Evolutionary conservation across 306 rosid genomes (phyloP).

Genomic region (Dalbergia oliveri): DNA sequence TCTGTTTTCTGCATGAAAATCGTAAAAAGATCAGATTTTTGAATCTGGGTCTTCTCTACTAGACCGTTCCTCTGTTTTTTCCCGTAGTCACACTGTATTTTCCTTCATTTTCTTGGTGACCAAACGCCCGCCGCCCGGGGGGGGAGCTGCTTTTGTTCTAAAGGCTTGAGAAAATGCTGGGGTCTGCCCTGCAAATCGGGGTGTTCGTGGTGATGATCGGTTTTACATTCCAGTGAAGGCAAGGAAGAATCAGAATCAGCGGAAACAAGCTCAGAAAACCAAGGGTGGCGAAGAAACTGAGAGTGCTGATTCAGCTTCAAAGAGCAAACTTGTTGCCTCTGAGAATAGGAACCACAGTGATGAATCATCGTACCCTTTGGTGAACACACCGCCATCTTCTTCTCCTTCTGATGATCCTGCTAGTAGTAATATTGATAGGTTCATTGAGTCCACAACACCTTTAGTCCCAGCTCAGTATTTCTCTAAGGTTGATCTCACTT

Average conservation of each 20-base stretch:
- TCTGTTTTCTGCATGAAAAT: slow-evolving; percentile 26
- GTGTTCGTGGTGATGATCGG: slow-evolving; percentile 67
- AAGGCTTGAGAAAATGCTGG: slow-evolving; percentile 67
- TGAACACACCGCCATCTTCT: slow-evolving; percentile 48
- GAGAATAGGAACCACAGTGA: slow-evolving; percentile 47
- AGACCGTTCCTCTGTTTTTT: not conserved
- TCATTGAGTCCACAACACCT: slow-evolving; percentile 76
- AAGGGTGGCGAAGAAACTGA: slow-evolving; percentile 60
- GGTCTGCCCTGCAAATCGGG: slow-evolving; percentile 66
- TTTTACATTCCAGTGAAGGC: slow-evolving; percentile 75
- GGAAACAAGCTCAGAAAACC: slow-evolving; percentile 61
- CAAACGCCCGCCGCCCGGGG: not conserved
- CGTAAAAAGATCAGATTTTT: slow-evolving; percentile 20
- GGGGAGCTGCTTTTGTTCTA: no score
- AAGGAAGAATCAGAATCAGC: slow-evolving; percentile 65
- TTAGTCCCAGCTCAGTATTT: slow-evolving; percentile 77
- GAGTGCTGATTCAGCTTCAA: slow-evolving; percentile 53
- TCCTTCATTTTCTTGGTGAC: slow-evolving; percentile 30
- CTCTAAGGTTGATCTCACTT: slow-evolving; percentile 74
- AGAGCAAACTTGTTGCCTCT: slow-evolving; percentile 48
- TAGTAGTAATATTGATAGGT: slow-evolving; percentile 73
- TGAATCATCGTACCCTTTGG: slow-evolving; percentile 42
- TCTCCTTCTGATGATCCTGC: slow-evolving; percentile 44
- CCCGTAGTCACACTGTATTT: not conserved
- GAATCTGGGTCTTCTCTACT: slow-evolving; percentile 17